phyloP scores from a whole-genome alignment of 441 rosid species.

The Gossypium davidsonii region DNA sequence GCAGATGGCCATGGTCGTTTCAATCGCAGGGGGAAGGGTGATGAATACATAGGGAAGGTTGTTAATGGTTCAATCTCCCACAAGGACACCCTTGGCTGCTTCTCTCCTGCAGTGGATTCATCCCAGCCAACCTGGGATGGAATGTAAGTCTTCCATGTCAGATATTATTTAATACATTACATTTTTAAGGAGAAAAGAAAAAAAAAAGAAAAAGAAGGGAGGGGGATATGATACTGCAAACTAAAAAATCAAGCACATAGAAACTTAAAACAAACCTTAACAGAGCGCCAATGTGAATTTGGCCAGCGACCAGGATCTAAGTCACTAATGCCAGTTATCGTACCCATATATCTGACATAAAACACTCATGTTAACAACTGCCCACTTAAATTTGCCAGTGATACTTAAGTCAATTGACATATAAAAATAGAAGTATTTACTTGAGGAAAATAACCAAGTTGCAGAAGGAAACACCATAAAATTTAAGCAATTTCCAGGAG shows the following conservation, averaged over 20 bases:
- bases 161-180: neutral
- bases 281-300: constrained; percentile 73
- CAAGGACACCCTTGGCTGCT: constrained; percentile 87
- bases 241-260: neutral
- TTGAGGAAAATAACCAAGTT: neutral
- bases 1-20: constrained; percentile 99
- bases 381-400: neutral
- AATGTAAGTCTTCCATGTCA: neutral
- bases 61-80: constrained; percentile 98
- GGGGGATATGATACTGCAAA: neutral
- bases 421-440: neutral
- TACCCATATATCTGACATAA: constrained; percentile 61
- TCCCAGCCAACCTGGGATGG: constrained; percentile 89
- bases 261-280: constrained; percentile 40
- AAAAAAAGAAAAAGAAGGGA: neutral
- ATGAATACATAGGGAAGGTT: constrained; percentile 93
- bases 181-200: neutral
- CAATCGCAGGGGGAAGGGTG: constrained; percentile 81
- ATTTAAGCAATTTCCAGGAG: neutral
- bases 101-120: constrained; percentile 96
- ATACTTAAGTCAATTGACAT: neutral
- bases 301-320: constrained; percentile 55
- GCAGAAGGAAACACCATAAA: neutral
- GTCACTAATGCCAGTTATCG: constrained; percentile 71
- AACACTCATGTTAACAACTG: neutral